Conservation (phyloP, 805 yeast species). For the Candida boidinii region DNA sequence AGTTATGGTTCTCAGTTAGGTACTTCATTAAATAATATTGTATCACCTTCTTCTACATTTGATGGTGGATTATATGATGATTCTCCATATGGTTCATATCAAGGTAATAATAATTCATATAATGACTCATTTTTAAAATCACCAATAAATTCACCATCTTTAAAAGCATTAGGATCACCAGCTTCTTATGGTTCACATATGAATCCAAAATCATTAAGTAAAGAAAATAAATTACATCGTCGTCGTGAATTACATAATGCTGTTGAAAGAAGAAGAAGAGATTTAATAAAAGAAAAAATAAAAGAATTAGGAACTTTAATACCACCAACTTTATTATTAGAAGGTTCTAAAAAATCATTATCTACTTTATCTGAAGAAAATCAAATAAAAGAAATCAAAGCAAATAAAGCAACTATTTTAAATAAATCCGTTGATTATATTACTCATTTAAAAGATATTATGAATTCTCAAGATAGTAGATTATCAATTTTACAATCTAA, state of each 20-base stretch:
- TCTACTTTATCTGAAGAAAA: slow-evolving; percentile 20
- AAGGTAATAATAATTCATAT: slow-evolving; percentile 17
- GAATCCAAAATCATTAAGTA: slow-evolving; percentile 29
- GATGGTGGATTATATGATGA: slow-evolving; percentile 24
- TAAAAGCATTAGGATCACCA: slow-evolving; percentile 25
- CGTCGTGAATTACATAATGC: slow-evolving; percentile 90
- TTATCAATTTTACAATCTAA: slow-evolving; percentile 30
- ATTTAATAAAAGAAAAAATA: slow-evolving; percentile 80
- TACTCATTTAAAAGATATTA: slow-evolving; percentile 51
- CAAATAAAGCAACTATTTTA: slow-evolving; percentile 75
- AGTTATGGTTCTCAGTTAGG: slow-evolving; percentile 23
- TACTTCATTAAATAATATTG: slow-evolving; percentile 20
- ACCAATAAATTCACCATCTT: slow-evolving; percentile 26
- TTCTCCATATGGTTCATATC: slow-evolving; percentile 27
- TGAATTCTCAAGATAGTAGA: slow-evolving; percentile 45
- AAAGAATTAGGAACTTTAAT: slow-evolving; percentile 74
- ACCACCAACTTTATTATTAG: slow-evolving; percentile 62
- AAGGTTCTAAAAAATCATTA: slow-evolving; percentile 16
- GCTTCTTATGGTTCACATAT: slow-evolving; percentile 24
- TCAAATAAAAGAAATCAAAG: slow-evolving; percentile 54
- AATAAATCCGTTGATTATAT: slow-evolving; percentile 77
- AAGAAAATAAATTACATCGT: slow-evolving; percentile 66
- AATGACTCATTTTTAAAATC: slow-evolving; percentile 24
- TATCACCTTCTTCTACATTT: slow-evolving; percentile 27
- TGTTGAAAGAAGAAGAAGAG: slow-evolving; percentile 87